A percentile compares a stretch with the other conserved stretches of the same genome.
Conservation (phyloP, 78 protist species). For the Parvularia atlantis region DNA sequence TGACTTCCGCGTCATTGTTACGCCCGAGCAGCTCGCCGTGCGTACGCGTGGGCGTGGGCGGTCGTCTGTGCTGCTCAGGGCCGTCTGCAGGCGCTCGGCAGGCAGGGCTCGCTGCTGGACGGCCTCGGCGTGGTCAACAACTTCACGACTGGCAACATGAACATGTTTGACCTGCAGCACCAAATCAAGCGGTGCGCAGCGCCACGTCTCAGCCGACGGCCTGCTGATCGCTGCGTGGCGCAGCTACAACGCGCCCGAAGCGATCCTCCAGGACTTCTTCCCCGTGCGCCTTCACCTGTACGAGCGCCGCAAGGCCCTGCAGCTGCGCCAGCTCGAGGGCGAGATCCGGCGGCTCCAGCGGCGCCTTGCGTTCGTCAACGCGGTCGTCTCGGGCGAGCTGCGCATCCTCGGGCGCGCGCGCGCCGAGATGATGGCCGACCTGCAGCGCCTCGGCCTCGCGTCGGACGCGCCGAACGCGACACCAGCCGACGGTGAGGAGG, state of each 20-base stretch:
- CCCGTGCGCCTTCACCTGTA: constrained; percentile 57
- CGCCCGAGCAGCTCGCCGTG: background rate
- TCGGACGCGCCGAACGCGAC: background rate
- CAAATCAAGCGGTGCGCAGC: constrained; percentile 64
- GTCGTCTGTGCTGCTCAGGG: constrained; percentile 8
- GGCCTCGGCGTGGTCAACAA: constrained; percentile 28
- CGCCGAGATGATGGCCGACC: constrained; percentile 45
- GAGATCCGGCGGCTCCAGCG: constrained; percentile 41
- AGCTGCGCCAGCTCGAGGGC: constrained; percentile 10
- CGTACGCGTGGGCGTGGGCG: background rate
- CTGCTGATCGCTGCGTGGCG: background rate
- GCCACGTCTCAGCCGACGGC: background rate
- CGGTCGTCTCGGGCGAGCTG: constrained; percentile 53
- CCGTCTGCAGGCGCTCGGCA: constrained; percentile 28
- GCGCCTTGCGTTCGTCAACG: constrained; percentile 67
- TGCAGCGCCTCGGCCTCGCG: constrained; percentile 29
- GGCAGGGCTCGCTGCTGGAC: constrained; percentile 15
- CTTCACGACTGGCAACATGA: constrained; percentile 76
- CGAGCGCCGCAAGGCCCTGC: constrained; percentile 54
- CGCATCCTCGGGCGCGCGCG: constrained; percentile 40
- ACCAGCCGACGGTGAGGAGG: background rate
- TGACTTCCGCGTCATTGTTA: constrained; percentile 19
- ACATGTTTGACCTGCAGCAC: constrained; percentile 69
- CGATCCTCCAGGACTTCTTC: constrained; percentile 70
- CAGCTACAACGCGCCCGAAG: background rate